Conservation (phyloP, 371 early-diverging fungal genomes). For the Rhizopus arrhizus region DNA sequence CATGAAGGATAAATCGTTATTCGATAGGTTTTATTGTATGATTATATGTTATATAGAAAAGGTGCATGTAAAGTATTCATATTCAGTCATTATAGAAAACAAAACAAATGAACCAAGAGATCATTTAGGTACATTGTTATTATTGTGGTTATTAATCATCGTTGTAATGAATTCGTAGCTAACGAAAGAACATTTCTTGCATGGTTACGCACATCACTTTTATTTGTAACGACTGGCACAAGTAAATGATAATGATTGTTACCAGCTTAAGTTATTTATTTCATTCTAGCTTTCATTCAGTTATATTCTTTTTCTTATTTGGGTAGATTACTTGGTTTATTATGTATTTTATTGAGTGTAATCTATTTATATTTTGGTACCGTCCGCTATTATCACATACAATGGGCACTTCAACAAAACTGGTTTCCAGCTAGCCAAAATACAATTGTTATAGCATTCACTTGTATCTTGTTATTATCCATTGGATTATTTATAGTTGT, state of each 20-base stretch:
- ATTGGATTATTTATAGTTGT: slow-evolving; percentile 23
- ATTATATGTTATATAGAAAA: too few relatives aligned
- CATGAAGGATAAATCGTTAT: too few relatives aligned
- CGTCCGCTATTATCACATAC: slow-evolving; percentile 68
- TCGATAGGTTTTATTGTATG: too few relatives aligned
- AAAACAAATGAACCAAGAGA: slow-evolving; percentile 75
- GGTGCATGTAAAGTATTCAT: slow-evolving; percentile 20
- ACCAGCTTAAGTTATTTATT: not conserved
- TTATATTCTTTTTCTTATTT: slow-evolving; percentile 52
- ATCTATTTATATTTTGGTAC: slow-evolving; percentile 61
- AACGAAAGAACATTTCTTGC: slow-evolving; percentile 78
- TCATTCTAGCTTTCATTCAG: slow-evolving; percentile 57
- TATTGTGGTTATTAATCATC: too few relatives aligned
- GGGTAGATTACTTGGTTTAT: slow-evolving; percentile 46
- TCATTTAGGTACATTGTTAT: slow-evolving; percentile 53
- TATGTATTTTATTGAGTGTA: slow-evolving; percentile 59
- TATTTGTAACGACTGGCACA: slow-evolving; percentile 70
- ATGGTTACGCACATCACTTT: slow-evolving; percentile 72
- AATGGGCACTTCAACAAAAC: slow-evolving; percentile 62
- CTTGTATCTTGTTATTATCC: slow-evolving; percentile 33
- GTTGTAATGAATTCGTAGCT: slow-evolving; percentile 33
- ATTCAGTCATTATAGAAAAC: slow-evolving; percentile 56
- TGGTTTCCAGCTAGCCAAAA: slow-evolving; percentile 70
- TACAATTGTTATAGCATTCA: slow-evolving; percentile 47
- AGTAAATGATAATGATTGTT: slow-evolving; percentile 18